Evolutionary conservation across 768 basidiomycete genomes (phyloP).

Genomic region (Tephrocybe sp.): DNA sequence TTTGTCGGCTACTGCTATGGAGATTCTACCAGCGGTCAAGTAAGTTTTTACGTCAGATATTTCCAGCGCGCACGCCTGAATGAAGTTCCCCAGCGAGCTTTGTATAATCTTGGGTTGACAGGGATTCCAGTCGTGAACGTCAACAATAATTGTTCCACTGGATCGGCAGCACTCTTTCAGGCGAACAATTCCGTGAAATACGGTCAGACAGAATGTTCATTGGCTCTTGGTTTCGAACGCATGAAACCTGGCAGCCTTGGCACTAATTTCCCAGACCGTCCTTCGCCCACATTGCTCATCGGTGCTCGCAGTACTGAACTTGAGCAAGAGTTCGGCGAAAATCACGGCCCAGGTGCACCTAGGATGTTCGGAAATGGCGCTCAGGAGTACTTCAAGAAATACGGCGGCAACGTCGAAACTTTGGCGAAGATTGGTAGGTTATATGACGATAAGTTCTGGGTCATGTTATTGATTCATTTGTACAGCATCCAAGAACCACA

Average conservation of each 20-base stretch:
- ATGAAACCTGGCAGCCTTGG: conserved; percentile 76
- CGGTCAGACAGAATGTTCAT: conserved; percentile 67
- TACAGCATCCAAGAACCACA: conserved; percentile 79
- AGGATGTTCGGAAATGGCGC: conserved; percentile 75
- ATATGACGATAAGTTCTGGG: no score
- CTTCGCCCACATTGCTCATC: conserved; percentile 47
- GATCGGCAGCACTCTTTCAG: conserved; percentile 73
- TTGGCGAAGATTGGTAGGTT: conserved; percentile 73
- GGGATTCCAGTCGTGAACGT: conserved; percentile 84
- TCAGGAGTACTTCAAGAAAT: conserved; percentile 75
- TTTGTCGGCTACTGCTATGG: conserved; percentile 80
- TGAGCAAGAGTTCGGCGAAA: conserved; percentile 53
- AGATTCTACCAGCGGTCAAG: conserved; percentile 77
- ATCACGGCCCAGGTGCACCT: conserved; percentile 68
- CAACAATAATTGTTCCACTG: conserved; percentile 87
- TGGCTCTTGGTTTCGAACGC: conserved; percentile 86
- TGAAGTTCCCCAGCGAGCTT: conserved; percentile 48
- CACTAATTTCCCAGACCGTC: conserved; percentile 57
- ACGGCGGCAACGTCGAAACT: conserved; percentile 63
- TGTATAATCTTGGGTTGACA: conserved; percentile 83
- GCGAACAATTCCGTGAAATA: conserved; percentile 70
- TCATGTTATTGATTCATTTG: background rate
- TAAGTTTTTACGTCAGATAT: conserved; percentile 21
- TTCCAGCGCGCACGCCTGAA: background rate
- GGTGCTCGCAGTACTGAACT: conserved; percentile 40